Percentiles rank a stretch among this genome's conserved stretches.
These are phyloP conservation scores for Dothideomycetidae sp. DNA, from an alignment of 2,329 filamentous ascomycete species.

Conservation along the genomic window DNA sequence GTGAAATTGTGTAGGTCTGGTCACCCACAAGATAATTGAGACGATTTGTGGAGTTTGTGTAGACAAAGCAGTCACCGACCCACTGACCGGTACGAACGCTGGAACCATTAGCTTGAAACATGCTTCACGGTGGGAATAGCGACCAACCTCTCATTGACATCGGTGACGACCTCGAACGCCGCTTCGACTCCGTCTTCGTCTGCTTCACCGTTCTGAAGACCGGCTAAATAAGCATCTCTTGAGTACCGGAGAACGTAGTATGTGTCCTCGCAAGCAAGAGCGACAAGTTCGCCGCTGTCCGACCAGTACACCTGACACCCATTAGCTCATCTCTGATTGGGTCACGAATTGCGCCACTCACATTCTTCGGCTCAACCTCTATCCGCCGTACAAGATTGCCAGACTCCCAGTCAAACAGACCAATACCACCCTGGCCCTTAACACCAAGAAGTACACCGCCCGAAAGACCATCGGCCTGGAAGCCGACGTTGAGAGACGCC, in stretches of 20 bases:
- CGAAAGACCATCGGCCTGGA: constrained; percentile 81
- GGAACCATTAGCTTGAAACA: too few relatives aligned
- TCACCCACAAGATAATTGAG: constrained; percentile 96
- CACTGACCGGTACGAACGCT: constrained; percentile 89
- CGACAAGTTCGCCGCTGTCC: constrained; percentile 83
- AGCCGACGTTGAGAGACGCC: constrained; percentile 66
- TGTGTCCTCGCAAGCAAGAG: constrained; percentile 84
- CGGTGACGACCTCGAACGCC: constrained; percentile 90
- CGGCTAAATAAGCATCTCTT: constrained; percentile 73
- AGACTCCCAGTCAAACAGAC: constrained; percentile 91
- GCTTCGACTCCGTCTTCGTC: constrained; percentile 89
- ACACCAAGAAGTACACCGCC: constrained; percentile 86
- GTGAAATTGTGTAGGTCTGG: constrained; percentile 92
- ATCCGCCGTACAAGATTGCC: constrained; percentile 83
- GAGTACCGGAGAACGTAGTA: constrained; percentile 92
- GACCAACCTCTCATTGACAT: constrained; percentile 71
- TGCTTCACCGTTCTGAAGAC: constrained; percentile 64
- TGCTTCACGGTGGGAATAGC: background rate
- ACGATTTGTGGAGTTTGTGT: constrained; percentile 92
- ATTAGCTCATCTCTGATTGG: constrained; percentile 4
- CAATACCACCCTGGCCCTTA: constrained; percentile 85
- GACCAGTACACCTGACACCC: constrained; percentile 81
- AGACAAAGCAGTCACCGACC: constrained; percentile 98
- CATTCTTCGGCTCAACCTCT: constrained; percentile 55
- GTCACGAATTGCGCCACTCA: constrained; percentile 21